Base-by-base conservation (phyloP, 1,284 basidiomycete species). In the Cryptococcus floricola region DNA sequence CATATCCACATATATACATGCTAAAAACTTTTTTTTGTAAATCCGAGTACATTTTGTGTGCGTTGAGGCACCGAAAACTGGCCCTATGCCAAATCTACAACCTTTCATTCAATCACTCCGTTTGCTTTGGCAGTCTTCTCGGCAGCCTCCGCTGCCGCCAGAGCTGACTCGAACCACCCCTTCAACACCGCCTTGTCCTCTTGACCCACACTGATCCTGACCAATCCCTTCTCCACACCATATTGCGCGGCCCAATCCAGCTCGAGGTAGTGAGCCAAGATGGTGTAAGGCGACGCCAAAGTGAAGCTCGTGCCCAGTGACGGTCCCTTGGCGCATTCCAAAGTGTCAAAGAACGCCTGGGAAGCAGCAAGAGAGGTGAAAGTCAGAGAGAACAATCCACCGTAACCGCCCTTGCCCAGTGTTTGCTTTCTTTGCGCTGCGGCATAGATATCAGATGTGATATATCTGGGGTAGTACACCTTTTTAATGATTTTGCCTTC, bases 251-350 rank as follows among this genome's bases (percentile, higher is more conserved):
- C 95, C 96, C 96, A 99, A 37, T 89, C 89, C 55, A 97, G 78
- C 77, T 99, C 96, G 3, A 79, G 73, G 66, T 88, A 98, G 74
- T 98, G 96, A 25, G 91, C 96, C 23, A 99, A 81, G 59, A 98
- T 87, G 3, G 91, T 88, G 74, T 93, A 98, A 23, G 95, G 95
- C 66, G 86, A 91, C 27, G 90, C 91, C 14, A 96, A 82, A 1
- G 95, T 98, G 75, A 98, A 96, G 80, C 93, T 97, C 38, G 94
- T 98, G 1, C 95, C 95, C 19, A 98, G 82, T 68, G 87, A 89
- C 0, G 95, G 96, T 1, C 95, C 96, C 74, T 98, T 98, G 61
- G 84, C 84, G 74, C 87, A 93, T 6, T 82, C 79, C 23, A 99
- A 79, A 0, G 83, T 79, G 73, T 99, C 91, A 72, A 90, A 98